phyloP scores from a whole-genome alignment of 768 basidiomycete species.

The Tricholoma terreum region DNA sequence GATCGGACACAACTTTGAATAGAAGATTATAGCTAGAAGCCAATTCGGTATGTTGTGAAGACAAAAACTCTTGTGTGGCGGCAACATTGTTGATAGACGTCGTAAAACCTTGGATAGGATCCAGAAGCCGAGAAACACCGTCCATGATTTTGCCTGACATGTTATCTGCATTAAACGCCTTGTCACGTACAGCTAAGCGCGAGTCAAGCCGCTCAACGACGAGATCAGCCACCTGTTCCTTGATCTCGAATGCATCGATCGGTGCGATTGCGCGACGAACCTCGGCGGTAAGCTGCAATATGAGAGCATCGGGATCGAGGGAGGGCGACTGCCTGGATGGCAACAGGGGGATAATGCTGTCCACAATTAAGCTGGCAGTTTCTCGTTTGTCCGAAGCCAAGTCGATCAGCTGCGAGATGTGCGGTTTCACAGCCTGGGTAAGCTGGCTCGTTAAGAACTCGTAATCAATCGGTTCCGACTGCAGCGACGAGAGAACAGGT shows the following conservation, averaged over 20 bases:
- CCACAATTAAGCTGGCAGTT: constrained; percentile 78
- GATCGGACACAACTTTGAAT: constrained; percentile 36
- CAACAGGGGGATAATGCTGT: constrained; percentile 65
- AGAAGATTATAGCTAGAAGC: constrained; percentile 39
- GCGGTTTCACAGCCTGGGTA: constrained; percentile 83
- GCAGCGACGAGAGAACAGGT: constrained; percentile 60
- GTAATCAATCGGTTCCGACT: constrained; percentile 71
- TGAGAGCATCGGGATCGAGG: constrained; percentile 54
- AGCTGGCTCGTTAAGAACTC: constrained; percentile 72
- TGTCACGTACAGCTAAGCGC: constrained; percentile 74
- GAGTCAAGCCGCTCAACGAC: constrained; percentile 85
- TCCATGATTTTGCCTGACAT: constrained; percentile 56
- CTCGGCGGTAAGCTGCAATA: constrained; percentile 61
- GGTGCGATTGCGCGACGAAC: constrained; percentile 70
- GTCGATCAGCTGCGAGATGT: constrained; percentile 86
- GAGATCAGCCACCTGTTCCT: constrained; percentile 85
- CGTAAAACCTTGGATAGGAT: constrained; percentile 37
- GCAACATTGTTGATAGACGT: constrained; percentile 39
- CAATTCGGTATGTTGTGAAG: constrained; percentile 36
- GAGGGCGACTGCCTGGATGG: constrained; percentile 32
- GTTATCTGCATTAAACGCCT: constrained; percentile 59
- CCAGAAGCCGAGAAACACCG: constrained; percentile 42
- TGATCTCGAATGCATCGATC: constrained; percentile 82
- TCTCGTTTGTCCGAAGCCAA: constrained; percentile 86
- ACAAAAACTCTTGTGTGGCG: constrained; percentile 40